Evolutionary conservation across 176 grass and related monocot genomes (phyloP).

Genomic region (Urochloa ruziziensis): DNA sequence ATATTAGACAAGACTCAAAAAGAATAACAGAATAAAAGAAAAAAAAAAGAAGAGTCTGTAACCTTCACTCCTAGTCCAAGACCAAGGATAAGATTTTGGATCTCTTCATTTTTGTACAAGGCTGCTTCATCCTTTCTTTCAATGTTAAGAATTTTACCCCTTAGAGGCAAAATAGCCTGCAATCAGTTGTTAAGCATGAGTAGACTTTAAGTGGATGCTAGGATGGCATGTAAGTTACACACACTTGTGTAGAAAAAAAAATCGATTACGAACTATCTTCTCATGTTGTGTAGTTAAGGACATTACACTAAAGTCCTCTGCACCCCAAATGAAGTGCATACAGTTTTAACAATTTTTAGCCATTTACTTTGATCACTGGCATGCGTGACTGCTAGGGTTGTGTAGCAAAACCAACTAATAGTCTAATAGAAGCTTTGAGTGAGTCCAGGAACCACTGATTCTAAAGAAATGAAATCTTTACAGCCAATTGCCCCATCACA

Average conservation of each 20-base stretch:
- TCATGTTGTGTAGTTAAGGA: slow-evolving; percentile 4
- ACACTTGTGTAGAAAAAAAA: neutral
- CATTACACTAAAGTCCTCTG: neutral
- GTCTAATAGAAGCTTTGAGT: slow-evolving; percentile 3
- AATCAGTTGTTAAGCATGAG: slow-evolving; percentile 35
- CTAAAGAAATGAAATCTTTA: neutral
- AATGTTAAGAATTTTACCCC: slow-evolving; percentile 98
- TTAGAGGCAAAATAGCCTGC: slow-evolving; percentile 94
- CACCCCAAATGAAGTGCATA: neutral
- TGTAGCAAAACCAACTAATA: neutral
- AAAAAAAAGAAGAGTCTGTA: slow-evolving; percentile 18
- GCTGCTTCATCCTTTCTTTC: slow-evolving; percentile 94
- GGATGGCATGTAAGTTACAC: neutral
- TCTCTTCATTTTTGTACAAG: slow-evolving; percentile 99
- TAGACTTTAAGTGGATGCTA: slow-evolving; percentile 10
- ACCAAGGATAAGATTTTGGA: slow-evolving; percentile 94
- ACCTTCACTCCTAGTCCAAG: slow-evolving; percentile 99
- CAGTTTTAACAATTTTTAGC: neutral
- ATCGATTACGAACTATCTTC: slow-evolving; percentile 1
- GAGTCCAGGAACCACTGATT: neutral
- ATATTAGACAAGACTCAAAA: slow-evolving; percentile 32
- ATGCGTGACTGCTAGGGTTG: neutral
- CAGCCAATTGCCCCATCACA: neutral
- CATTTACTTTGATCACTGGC: neutral
- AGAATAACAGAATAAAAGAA: neutral